Evolutionary conservation across 2,329 filamentous ascomycete genomes (phyloP).

Genomic region (Colletotrichum sp.): DNA sequence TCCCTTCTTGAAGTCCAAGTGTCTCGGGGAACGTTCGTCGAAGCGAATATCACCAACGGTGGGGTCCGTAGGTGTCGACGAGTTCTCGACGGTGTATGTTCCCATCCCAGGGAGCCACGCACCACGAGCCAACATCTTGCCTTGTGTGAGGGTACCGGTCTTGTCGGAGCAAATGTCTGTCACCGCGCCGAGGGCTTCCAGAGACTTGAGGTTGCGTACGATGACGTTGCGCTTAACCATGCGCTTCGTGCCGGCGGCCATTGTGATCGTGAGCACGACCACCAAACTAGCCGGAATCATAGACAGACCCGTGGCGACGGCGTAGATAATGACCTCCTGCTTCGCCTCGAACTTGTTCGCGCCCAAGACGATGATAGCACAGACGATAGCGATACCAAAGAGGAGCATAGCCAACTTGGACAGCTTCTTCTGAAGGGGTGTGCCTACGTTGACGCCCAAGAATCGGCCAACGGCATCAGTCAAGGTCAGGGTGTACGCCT

Average conservation of each 20-base stretch:
- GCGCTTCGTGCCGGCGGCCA: slow-evolving; percentile 62
- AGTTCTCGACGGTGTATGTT: slow-evolving; percentile 26
- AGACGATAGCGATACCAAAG: slow-evolving; percentile 67
- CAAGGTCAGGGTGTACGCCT: slow-evolving; percentile 45
- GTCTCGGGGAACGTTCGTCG: slow-evolving; percentile 18
- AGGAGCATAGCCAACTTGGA: slow-evolving; percentile 68
- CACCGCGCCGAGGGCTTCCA: slow-evolving; percentile 48
- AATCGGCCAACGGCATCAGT: slow-evolving; percentile 64
- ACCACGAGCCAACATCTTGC: slow-evolving; percentile 17
- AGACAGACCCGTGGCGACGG: slow-evolving; percentile 61
- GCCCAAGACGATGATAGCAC: slow-evolving; percentile 68
- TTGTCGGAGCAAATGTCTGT: slow-evolving; percentile 45
- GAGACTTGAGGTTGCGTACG: slow-evolving; percentile 55
- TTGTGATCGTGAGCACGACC: slow-evolving; percentile 71
- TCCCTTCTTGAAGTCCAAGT: slow-evolving; percentile 4
- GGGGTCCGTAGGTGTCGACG: slow-evolving; percentile 55
- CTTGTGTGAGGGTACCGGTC: slow-evolving; percentile 20
- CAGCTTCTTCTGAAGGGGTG: slow-evolving; percentile 70
- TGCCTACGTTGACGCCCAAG: slow-evolving; percentile 68
- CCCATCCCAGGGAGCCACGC: slow-evolving; percentile 23
- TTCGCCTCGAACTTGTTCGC: slow-evolving; percentile 58
- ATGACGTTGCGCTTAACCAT: slow-evolving; percentile 56
- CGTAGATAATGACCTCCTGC: slow-evolving; percentile 67
- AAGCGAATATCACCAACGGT: slow-evolving; percentile 45
- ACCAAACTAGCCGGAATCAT: slow-evolving; percentile 70